Evolutionary conservation across 768 basidiomycete species (phyloP).

Genomic region (Pilatotrama ljubarskyi): DNA sequence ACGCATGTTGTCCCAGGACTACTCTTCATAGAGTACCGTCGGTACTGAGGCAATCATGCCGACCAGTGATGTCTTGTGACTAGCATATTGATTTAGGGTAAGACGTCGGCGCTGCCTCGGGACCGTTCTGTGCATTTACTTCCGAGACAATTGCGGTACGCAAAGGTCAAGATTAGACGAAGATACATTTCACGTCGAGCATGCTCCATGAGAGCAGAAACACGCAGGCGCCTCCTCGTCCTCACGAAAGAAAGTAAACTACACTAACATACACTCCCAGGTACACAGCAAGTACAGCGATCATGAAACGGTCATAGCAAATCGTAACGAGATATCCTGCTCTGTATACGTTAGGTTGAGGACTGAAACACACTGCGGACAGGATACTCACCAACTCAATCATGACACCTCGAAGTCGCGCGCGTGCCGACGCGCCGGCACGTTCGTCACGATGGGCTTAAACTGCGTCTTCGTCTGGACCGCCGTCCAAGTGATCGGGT

Average conservation of each 20-base stretch:
- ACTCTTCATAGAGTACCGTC: too few relatives aligned
- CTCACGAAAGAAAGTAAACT: not conserved
- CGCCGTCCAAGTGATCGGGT: slow-evolving; percentile 16
- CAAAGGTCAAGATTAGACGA: too few relatives aligned
- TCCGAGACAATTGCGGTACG: too few relatives aligned
- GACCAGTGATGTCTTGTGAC: too few relatives aligned
- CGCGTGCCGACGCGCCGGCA: slow-evolving; percentile 10
- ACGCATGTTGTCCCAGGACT: too few relatives aligned
- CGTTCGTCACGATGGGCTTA: slow-evolving; percentile 9
- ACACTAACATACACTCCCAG: slow-evolving; percentile 3
- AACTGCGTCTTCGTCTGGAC: slow-evolving; percentile 16
- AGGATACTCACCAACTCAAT: not conserved
- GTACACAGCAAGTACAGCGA: not conserved
- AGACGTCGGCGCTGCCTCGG: too few relatives aligned
- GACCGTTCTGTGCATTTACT: too few relatives aligned
- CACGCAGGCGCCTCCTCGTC: not conserved
- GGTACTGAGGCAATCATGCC: too few relatives aligned
- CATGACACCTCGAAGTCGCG: slow-evolving; percentile 17
- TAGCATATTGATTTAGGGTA: too few relatives aligned
- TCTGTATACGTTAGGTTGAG: not conserved
- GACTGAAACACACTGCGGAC: too few relatives aligned
- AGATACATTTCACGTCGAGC: too few relatives aligned
- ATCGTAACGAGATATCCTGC: not conserved
- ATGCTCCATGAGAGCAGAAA: too few relatives aligned
- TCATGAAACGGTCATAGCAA: not conserved